Evolutionary conservation across 306 rosid genomes (phyloP).

Genomic region (Begonia masoniana): DNA sequence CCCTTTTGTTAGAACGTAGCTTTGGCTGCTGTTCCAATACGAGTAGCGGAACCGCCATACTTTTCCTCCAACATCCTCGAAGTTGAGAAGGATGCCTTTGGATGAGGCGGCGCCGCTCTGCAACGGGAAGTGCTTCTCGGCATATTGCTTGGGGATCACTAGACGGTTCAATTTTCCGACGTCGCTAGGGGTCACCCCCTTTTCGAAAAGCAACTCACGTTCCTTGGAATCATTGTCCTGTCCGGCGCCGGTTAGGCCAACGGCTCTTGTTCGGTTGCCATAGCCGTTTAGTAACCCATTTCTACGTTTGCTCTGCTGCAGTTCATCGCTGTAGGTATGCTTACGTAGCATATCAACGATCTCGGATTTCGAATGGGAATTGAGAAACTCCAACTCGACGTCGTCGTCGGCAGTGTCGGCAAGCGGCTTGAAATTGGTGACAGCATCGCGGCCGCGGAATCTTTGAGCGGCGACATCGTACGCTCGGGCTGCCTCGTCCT

Average conservation of each 20-base stretch:
- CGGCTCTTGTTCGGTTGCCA: slow-evolving; percentile 4
- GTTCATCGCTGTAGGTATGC: slow-evolving; percentile 86
- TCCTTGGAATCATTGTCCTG: slow-evolving; percentile 14
- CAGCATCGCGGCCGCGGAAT: slow-evolving; percentile 90
- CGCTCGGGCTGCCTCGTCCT: slow-evolving; percentile 76
- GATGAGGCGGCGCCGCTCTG: slow-evolving; percentile 23
- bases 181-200: slow-evolving; percentile 86
- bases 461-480: slow-evolving; percentile 85
- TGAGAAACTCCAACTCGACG: slow-evolving; percentile 43
- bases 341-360: slow-evolving; percentile 93
- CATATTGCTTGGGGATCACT: slow-evolving; percentile 92
- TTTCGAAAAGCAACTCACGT: slow-evolving; percentile 77
- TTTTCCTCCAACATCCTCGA: slow-evolving; percentile 90
- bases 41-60: slow-evolving; percentile 97
- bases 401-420: slow-evolving; percentile 21
- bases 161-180: slow-evolving; percentile 87
- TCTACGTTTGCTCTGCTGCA: slow-evolving; percentile 65
- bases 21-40: slow-evolving; percentile 96
- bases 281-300: slow-evolving; percentile 18
- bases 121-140: slow-evolving; percentile 86
- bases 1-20: slow-evolving; percentile 86
- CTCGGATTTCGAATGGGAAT: slow-evolving; percentile 75
- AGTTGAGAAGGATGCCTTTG: slow-evolving; percentile 58
- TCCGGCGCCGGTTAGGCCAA: not conserved
- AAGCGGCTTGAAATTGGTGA: slow-evolving; percentile 59